Evolutionary conservation across 176 grass and related monocot genomes (phyloP), one percentile per base, ranked within the genome.

Genomic region (bread wheat (Triticum aestivum)): DNA sequence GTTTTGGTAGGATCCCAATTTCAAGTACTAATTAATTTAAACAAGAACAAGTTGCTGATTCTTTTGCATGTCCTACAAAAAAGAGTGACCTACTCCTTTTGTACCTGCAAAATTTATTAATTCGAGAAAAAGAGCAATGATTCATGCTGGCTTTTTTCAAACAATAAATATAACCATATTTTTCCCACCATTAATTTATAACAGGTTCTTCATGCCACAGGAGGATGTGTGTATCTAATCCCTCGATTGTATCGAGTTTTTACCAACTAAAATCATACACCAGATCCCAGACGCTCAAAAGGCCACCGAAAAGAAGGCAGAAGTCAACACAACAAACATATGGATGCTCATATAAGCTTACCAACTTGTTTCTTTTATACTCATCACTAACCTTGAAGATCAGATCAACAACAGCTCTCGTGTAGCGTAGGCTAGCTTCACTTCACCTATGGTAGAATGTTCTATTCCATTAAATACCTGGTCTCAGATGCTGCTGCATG

Each of bases 381-480:
- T 47, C 3, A 49, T 84, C 49, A 67, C 61, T 32, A 35, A 7
- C 30, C 45, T 75, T 68, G 11, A 86, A 67, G 85, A 54, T 61
- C 81, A 64, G 73, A 18, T 49, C n/a, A 29, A 82, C 71, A 80
- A 3, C 24, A 6, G 65, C 15, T 4, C 6, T 5, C 61, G 61
- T 11, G 82, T 42, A 56, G 69, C 15, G 69, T 45, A 75, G 62
- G 13, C 44, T 65, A 81, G 38, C 44, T 65, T 78, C 71, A 82
- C 42, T 64, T 78, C 72, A 82, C 15, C 73, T 76, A 41, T 81
- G 70, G 87, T 88, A 8, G 86, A 91, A 91, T 91, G 89, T 88
- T 91, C 82, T 65, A 81, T 76, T 45, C 29, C 15, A 54, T 82
- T 71, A 78, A 81, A 85, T 63, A 88, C 29, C 61, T 6, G 37